Evolutionary conservation across 345 rosid genomes (phyloP).

Genomic region (Eucalyptus camaldulensis): DNA sequence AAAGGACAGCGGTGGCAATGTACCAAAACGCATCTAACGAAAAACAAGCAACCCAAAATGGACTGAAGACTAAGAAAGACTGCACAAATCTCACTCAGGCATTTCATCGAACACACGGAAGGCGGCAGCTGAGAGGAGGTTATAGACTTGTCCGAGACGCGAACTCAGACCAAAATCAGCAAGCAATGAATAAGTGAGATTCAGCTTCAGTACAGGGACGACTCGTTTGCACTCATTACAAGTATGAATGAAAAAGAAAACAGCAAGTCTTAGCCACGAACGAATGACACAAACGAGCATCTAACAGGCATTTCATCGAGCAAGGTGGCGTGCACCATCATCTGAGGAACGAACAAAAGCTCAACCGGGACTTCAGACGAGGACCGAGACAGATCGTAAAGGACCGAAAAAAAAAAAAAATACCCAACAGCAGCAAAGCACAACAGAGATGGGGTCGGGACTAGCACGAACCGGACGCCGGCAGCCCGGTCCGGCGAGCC

Average conservation of each 20-base stretch:
- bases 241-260: accelerated
- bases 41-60: background rate
- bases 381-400: background rate
- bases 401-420: background rate
- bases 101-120: background rate
- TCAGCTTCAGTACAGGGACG: background rate
- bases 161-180: background rate
- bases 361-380: background rate
- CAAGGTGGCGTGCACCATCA: background rate
- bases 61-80: background rate
- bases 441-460: background rate
- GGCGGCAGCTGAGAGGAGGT: background rate
- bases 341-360: background rate
- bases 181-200: background rate
- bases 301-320: background rate
- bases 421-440: background rate
- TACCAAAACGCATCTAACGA: background rate
- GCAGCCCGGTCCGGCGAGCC: background rate
- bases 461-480: background rate
- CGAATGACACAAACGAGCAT: background rate
- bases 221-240: background rate
- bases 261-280: background rate
- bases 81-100: background rate
- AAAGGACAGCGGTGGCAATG: too few relatives aligned
- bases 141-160: background rate